Base-by-base conservation (phyloP, 148 eudicot genomes). In the Chenopodium quinoa region DNA sequence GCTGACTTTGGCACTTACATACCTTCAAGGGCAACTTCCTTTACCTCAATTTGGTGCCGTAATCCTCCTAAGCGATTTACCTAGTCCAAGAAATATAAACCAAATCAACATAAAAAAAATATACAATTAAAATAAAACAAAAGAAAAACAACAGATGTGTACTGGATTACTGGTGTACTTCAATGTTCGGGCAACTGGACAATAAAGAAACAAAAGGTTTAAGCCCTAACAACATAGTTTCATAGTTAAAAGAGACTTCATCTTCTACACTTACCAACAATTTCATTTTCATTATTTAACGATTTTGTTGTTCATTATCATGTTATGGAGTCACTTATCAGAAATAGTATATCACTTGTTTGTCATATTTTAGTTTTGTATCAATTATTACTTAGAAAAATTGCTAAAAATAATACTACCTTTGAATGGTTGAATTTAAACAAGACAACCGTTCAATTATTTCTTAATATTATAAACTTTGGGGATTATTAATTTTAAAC, bases 1-100 rank as follows among this genome's bases (percentile, higher is more conserved):
- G 47, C 8, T 79, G 75, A 79, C 9, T 79, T 69, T 17, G 78
- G 63, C 32, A 47, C 27, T 65, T 65, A 58, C 48, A 85, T 82
- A 96, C 99, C 99, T 93, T 89, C 98, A 79, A 86, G 93, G 83
- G 32, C 80, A 75, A 84, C 88, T 88, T 96, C 98, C 83, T 90
- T 93, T 64, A 85, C 74, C 77, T 90, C 94, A 78, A 89, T 85
- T 79, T 88, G 95, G 71, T 85, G 89, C 81, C 97, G 92, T 64
- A 93, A 88, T 80, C 92, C 92, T 65, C 91, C 91, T 52, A 93
- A 85, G 60, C 74, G 89, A 86, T 90, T 92, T 75, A 86, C 91
- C 99, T 96, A 84, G 52, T 81, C 82, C 69, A 86, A 67, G 17
- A 63, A 76, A 85, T 1, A 44, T 37, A 56, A 56, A 68, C 14